phyloP scores from a whole-genome alignment of 2,329 filamentous ascomycete species.

The Ceratocystis alfenasii region DNA sequence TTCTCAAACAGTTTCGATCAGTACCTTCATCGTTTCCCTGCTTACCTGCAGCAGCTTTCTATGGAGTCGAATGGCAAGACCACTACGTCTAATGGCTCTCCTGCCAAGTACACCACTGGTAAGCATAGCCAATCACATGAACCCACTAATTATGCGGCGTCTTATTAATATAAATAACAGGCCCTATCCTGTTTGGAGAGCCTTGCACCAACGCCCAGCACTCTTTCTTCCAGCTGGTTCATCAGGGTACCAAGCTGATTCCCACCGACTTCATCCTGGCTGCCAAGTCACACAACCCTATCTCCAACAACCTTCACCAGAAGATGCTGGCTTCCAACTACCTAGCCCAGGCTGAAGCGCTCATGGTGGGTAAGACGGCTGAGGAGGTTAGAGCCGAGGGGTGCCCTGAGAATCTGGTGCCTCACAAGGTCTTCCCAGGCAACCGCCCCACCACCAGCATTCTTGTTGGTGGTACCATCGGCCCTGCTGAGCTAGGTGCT shows the following conservation, averaged over 20 bases:
- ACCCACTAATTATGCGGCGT: background rate
- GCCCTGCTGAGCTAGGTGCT: conserved; percentile 82
- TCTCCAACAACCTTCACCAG: conserved; percentile 86
- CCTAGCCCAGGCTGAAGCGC: conserved; percentile 75
- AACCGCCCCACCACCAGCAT: conserved; percentile 96
- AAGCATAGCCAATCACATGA: conserved; percentile 21
- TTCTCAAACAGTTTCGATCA: conserved; percentile 65
- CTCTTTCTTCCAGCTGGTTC: conserved; percentile 98
- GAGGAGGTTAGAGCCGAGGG: conserved; percentile 69
- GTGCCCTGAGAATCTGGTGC: conserved; percentile 60
- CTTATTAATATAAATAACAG: conserved; percentile 27
- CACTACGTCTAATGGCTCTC: conserved; percentile 74
- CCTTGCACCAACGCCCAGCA: conserved; percentile 98
- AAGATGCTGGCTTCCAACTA: conserved; percentile 91
- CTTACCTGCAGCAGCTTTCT: conserved; percentile 95
- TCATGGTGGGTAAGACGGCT: conserved; percentile 82
- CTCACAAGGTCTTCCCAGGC: conserved; percentile 98
- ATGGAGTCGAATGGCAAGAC: conserved; percentile 99
- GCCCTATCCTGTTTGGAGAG: conserved; percentile 91
- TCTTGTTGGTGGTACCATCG: conserved; percentile 79
- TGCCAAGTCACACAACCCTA: conserved; percentile 91
- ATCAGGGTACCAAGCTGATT: conserved; percentile 98
- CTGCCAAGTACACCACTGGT: conserved; percentile 93
- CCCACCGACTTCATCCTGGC: conserved; percentile 96
- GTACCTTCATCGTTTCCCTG: conserved; percentile 97